Base-by-base conservation (phyloP, 345 rosid genomes). In the Trapa incisa region DNA sequence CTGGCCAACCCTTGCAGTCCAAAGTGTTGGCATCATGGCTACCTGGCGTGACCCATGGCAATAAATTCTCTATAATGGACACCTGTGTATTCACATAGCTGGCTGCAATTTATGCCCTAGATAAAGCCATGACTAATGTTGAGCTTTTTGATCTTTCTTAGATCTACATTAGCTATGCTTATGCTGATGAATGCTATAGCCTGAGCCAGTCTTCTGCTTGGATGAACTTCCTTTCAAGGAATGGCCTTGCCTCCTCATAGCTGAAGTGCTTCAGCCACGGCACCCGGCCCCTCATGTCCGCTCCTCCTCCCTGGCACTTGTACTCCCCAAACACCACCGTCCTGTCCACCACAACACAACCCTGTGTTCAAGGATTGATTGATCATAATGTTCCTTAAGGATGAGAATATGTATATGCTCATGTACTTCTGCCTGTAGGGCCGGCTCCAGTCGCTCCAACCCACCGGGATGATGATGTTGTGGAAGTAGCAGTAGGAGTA, bases 401-500 rank as follows among this genome's bases (percentile, higher is more conserved):
- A 22, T 22, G 29, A 22, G 29, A 22, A 22, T 22, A 22, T 22
- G 29, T 22, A 22, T 22, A 22, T 22, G 29, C 29, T 22, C 14
- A 6, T 36, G n/a, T 74, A 90, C 96, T 75, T 86, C 67, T 80
- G 88, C 71, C 97, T 83, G 64, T 54, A 36, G 8, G 85, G 77
- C 41, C 61, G 14, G 70, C 77, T 72, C 97, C 99, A 94, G 79
- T 94, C 95, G 61, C 83, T 88, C 99, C 99, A 94, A 61, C 97
- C 92, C 33, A 79, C 17, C 4, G 95, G 92, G 67, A 62, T 68
- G 71, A 94, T 86, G 53, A 91, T 64, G 75, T 85, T 79, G 33
- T 72, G 88, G 14, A 94, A 58, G 61, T 73, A 65, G 72, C 96
- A 90, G 80, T 90, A 75, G 3, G 97, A 85, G 73, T 88, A 94